phyloP scores from a whole-genome alignment of 2,329 filamentous ascomycete species.

The Neofusicoccum umdonicola region DNA sequence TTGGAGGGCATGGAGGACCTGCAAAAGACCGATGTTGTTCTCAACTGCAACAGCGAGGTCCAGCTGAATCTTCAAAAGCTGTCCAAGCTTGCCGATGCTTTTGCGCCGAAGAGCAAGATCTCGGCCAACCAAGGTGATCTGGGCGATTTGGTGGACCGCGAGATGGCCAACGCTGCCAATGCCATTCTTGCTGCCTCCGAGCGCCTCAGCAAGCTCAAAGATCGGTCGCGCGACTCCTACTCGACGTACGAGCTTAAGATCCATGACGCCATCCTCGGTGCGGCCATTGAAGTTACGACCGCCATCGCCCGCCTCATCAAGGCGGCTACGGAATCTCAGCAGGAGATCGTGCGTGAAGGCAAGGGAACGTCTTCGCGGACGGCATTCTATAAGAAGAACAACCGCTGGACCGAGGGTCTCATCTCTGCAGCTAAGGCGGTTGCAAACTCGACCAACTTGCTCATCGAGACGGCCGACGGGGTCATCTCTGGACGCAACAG shows the following conservation, averaged over 20 bases:
- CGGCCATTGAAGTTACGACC: constrained; percentile 87
- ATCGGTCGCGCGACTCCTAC: constrained; percentile 93
- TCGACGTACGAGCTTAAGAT: constrained; percentile 96
- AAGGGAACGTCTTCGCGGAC: constrained; percentile 82
- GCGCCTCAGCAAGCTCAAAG: constrained; percentile 85
- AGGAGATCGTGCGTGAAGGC: constrained; percentile 94
- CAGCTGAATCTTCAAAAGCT: constrained; percentile 90
- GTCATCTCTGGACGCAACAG: constrained; percentile 90
- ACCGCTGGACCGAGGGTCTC: constrained; percentile 96
- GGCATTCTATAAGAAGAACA: constrained; percentile 99
- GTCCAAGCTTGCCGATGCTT: constrained; percentile 88
- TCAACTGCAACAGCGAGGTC: constrained; percentile 95
- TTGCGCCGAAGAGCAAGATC: constrained; percentile 86
- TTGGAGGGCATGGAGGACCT: constrained; percentile 85
- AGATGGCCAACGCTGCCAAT: constrained; percentile 89
- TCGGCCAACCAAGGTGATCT: constrained; percentile 77
- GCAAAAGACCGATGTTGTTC: constrained; percentile 94
- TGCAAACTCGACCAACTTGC: constrained; percentile 84
- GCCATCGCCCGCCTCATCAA: constrained; percentile 94
- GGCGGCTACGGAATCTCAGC: constrained; percentile 86
- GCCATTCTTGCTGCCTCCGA: constrained; percentile 91
- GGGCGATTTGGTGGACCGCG: constrained; percentile 86
- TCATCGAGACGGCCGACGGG: constrained; percentile 97
- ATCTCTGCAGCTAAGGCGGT: constrained; percentile 98
- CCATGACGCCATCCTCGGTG: constrained; percentile 90